phyloP scores from a whole-genome alignment of 2,329 filamentous ascomycete genomes.

The Xylaria sp. region DNA sequence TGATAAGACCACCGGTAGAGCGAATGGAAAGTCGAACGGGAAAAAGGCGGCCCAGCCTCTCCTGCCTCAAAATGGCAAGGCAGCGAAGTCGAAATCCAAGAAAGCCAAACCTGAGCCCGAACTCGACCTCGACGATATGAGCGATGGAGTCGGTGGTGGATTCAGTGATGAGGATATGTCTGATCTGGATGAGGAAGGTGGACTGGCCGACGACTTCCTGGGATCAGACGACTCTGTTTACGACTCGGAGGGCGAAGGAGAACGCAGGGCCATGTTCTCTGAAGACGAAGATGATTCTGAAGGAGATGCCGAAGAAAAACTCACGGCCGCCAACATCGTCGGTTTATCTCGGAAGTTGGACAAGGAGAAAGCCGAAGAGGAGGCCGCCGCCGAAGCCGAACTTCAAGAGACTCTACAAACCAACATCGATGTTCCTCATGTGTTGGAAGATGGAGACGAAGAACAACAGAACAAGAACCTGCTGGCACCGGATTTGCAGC shows the following conservation, averaged over 20 bases:
- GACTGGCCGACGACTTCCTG: conserved; percentile 68
- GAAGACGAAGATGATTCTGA: conserved; percentile 82
- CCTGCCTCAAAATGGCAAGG: conserved; percentile 51
- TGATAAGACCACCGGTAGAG: conserved; percentile 45
- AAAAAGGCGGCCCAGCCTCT: conserved; percentile 49
- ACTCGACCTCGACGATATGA: conserved; percentile 59
- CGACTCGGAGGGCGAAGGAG: conserved; percentile 74
- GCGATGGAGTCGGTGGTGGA: conserved; percentile 56
- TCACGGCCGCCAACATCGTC: conserved; percentile 96
- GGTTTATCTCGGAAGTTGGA: conserved; percentile 89
- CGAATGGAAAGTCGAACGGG: conserved; percentile 49
- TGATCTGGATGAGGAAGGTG: conserved; percentile 48
- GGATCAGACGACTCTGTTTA: conserved; percentile 70
- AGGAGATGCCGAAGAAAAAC: conserved; percentile 85
- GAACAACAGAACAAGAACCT: conserved; percentile 69
- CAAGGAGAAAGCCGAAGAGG: conserved; percentile 77
- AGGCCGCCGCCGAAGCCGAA: conserved; percentile 84
- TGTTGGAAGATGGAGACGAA: conserved; percentile 70
- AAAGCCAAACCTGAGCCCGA: conserved; percentile 53
- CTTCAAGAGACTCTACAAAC: conserved; percentile 89
- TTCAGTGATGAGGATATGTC: conserved; percentile 56
- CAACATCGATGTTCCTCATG: conserved; percentile 82
- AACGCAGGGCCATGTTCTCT: conserved; percentile 81
- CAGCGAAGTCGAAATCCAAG: conserved; percentile 50
- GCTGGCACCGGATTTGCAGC: conserved; percentile 87